Conservation (phyloP, 768 basidiomycete species). For the Serendipita indica region DNA sequence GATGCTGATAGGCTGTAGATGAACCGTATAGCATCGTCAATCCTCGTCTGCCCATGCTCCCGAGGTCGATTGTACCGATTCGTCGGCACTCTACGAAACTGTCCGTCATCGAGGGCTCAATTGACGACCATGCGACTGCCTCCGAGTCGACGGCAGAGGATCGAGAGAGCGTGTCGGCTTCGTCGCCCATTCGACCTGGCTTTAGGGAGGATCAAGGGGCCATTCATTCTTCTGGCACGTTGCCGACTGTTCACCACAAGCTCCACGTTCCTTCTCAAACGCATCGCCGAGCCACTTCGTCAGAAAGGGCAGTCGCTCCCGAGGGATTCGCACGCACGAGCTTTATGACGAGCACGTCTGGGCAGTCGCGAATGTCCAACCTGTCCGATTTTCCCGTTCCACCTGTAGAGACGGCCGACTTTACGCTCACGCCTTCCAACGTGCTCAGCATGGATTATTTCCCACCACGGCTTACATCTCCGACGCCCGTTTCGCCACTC, state of each 20-base stretch:
- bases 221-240: not conserved
- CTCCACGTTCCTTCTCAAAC: not conserved
- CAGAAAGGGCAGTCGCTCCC: constrained; percentile 15
- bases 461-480: not conserved
- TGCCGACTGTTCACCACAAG: not conserved
- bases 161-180: not conserved
- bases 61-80: not conserved
- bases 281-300: not conserved
- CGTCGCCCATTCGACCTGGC: not conserved
- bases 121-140: constrained; percentile 8
- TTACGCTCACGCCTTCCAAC: constrained; percentile 25
- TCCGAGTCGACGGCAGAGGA: not conserved
- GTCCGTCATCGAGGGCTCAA: constrained; percentile 4
- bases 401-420: constrained; percentile 25
- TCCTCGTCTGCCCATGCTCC: not conserved
- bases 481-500: not conserved
- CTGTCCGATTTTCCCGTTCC: constrained; percentile 62
- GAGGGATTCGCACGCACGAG: constrained; percentile 33
- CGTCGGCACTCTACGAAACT: not conserved
- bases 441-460: not conserved
- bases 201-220: not conserved
- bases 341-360: constrained; percentile 43
- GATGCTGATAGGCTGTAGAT: not conserved
- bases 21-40: not conserved
- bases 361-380: constrained; percentile 47